phyloP scores from a whole-genome alignment of 2,329 filamentous ascomycete species.

The Alternaria novae-zelandiae region DNA sequence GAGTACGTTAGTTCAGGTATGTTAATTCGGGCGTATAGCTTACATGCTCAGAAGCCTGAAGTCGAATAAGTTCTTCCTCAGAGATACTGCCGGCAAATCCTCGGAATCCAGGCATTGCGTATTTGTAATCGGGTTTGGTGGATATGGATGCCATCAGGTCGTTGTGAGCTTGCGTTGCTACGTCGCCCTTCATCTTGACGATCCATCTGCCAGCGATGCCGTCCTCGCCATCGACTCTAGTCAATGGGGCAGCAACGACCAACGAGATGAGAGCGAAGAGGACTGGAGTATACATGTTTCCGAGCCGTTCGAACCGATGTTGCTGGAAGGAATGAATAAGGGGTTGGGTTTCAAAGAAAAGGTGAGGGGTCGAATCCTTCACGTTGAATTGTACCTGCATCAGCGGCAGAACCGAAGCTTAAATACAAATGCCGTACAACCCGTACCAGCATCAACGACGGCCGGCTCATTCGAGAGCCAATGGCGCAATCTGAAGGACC shows the following conservation, averaged over 20 bases:
- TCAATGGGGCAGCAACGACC: background rate
- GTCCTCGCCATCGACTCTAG: background rate
- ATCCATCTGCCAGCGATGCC: conserved; percentile 29
- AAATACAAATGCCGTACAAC: background rate
- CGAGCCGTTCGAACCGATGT: background rate
- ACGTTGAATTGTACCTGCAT: background rate
- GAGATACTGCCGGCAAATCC: conserved; percentile 47
- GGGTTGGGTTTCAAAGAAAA: background rate
- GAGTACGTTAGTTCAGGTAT: background rate
- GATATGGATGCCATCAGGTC: conserved; percentile 26
- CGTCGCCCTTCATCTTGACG: conserved; percentile 51
- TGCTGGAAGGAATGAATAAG: background rate
- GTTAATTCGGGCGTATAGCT: background rate
- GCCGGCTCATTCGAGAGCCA: background rate
- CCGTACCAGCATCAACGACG: background rate
- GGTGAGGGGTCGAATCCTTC: background rate
- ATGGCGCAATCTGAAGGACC: background rate
- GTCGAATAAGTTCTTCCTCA: conserved; percentile 28
- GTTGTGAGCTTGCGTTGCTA: conserved; percentile 25
- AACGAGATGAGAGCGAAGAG: background rate
- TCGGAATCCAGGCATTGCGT: conserved; percentile 44
- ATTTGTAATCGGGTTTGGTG: conserved; percentile 35
- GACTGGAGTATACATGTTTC: background rate
- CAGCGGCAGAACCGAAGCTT: background rate
- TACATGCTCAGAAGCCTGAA: conserved; percentile 36